Evolutionary conservation across 2,329 filamentous ascomycete genomes (phyloP), one percentile per base, ranked within the genome.

Genomic region (Didymella arachidicola): DNA sequence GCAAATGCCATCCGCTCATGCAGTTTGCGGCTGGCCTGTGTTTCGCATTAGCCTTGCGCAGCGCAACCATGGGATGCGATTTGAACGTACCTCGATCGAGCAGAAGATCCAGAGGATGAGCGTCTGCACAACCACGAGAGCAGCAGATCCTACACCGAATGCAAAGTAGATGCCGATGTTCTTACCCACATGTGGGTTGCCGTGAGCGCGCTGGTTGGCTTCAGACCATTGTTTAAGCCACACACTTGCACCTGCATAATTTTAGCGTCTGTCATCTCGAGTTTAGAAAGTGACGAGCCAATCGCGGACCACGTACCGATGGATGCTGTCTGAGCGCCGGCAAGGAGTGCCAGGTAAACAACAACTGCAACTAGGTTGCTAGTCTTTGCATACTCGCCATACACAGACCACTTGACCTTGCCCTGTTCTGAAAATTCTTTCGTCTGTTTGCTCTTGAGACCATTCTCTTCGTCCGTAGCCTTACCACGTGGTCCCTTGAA

Each of bases 71-170:
- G 47, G 45, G 60, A 62, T 52, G 25, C 25, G 27, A 38, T 50
- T 59, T 53, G 44, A n/a, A 76, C 82, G 72, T 81, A 92, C 90
- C 86, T 99, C 95, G 63, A 99, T 99, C 4, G 95, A 98, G 80
- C 96, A 99, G 81, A 99, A 98, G 66, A 99, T 98, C 95, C 95
- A 99, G 27, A 99, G 83, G 64, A 99, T 93, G 67, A 99, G 81
- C 6, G 94, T 98, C 79, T 98, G 95, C 29, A 96, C 73, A 41
- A 98, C 92, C 3, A 96, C 94, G 63, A 99, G 82, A 42, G 86
- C 84, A 39, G 95, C 90, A 26, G 91, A 89, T 30, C 94, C 94
- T 50, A 99, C 86, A 46, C 95, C 96, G 78, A 99, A 91, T 16
- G 90, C 92, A 78, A 99, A 95, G 80, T 99, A 99, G 64, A 99